phyloP scores from a whole-genome alignment of 202 grass and related monocot genomes.

The Carex arenaria region DNA sequence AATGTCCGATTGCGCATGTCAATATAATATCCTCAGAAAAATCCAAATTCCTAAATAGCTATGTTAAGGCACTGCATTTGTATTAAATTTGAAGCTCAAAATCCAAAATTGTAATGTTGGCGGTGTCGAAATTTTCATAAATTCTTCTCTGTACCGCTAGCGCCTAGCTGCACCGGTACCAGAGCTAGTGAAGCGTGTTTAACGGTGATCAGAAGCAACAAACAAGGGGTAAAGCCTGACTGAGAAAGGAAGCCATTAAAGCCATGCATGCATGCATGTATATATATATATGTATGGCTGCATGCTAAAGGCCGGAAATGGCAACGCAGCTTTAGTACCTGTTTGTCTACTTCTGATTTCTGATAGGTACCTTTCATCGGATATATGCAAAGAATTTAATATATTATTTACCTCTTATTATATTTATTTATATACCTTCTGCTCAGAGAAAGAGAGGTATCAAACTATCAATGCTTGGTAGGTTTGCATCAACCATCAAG shows the following conservation, averaged over 20 bases:
- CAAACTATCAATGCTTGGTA: neutral
- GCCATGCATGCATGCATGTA: neutral
- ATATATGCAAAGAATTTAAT: slow-evolving; percentile 9
- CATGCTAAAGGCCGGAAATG: neutral
- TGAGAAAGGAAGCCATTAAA: neutral
- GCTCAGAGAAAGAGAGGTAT: neutral
- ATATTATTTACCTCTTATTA: neutral
- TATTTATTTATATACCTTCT: neutral
- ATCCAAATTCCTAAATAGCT: neutral
- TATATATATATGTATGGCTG: neutral
- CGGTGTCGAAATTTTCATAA: neutral
- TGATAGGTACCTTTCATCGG: slow-evolving; percentile 7
- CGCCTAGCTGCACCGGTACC: neutral
- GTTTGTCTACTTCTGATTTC: neutral
- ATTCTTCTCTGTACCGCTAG: slow-evolving; percentile 4
- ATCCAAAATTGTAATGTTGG: neutral
- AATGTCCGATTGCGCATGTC: neutral
- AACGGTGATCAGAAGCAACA: neutral
- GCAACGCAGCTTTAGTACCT: neutral
- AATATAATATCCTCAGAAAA: neutral
- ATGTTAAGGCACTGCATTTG: neutral
- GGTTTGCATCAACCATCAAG: neutral
- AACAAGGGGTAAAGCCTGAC: slow-evolving; percentile 12
- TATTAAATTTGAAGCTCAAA: neutral
- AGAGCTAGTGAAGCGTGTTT: neutral